Evolutionary conservation across 1,139 yeast species (phyloP).

Genomic region (Wickerhamiella pararugosa): DNA sequence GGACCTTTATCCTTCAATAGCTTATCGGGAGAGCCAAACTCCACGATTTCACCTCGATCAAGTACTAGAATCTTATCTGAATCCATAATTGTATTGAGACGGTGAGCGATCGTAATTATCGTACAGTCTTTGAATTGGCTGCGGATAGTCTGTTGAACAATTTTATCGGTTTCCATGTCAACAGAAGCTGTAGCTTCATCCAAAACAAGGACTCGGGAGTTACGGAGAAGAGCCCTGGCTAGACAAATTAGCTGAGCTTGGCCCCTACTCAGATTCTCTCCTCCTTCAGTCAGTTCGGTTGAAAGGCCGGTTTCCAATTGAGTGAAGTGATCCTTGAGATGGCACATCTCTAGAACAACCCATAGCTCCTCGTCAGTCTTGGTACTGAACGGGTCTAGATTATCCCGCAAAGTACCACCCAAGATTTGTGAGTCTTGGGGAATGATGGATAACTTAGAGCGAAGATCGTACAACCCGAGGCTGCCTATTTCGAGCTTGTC

Average conservation of each 20-base stretch:
- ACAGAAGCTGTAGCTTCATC: slow-evolving; percentile 86
- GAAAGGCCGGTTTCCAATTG: slow-evolving; percentile 32
- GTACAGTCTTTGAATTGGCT: slow-evolving; percentile 48
- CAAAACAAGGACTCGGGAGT: slow-evolving; percentile 47
- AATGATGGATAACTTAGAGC: slow-evolving; percentile 48
- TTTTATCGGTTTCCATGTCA: slow-evolving; percentile 62
- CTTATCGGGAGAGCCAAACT: slow-evolving; percentile 49
- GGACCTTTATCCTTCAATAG: slow-evolving; percentile 22
- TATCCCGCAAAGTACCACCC: slow-evolving; percentile 48
- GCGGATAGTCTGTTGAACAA: slow-evolving; percentile 61
- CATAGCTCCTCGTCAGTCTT: slow-evolving; percentile 35
- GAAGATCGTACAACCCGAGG: slow-evolving; percentile 43
- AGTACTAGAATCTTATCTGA: slow-evolving; percentile 58
- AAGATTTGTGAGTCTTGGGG: slow-evolving; percentile 69
- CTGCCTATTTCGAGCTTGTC: slow-evolving; percentile 43
- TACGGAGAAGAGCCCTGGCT: slow-evolving; percentile 53
- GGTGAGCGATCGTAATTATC: slow-evolving; percentile 66
- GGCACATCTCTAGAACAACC: slow-evolving; percentile 69
- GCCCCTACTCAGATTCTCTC: slow-evolving; percentile 60
- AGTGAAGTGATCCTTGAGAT: slow-evolving; percentile 57
- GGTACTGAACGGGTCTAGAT: slow-evolving; percentile 47
- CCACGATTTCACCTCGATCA: slow-evolving; percentile 51
- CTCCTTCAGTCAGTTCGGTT: slow-evolving; percentile 46
- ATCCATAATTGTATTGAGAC: slow-evolving; percentile 70
- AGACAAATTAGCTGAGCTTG: slow-evolving; percentile 65